Evolutionary conservation across 352 stramenopile species (phyloP).

Genomic region (Pythium plurisporium): DNA sequence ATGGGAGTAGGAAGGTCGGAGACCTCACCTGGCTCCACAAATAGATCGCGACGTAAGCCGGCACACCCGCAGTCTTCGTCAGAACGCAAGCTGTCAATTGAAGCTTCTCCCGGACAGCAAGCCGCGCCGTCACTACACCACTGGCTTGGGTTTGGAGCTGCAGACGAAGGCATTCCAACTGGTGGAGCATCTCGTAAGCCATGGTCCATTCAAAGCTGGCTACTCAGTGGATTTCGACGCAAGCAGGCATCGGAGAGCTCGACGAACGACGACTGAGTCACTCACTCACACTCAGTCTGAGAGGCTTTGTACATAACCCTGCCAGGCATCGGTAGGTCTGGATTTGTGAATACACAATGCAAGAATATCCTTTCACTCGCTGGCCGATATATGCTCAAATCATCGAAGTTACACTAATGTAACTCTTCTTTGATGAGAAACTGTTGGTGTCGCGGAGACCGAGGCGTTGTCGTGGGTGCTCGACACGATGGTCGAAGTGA

Average conservation of each 20-base stretch:
- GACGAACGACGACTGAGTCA: constrained; percentile 1
- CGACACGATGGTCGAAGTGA: not conserved
- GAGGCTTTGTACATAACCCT: not conserved
- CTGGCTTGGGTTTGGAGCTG: constrained; percentile 19
- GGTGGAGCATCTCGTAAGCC: not conserved
- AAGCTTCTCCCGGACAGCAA: not conserved
- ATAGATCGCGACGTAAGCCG: constrained; percentile 13
- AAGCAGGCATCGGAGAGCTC: constrained; percentile 13
- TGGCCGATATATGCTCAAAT: too few species aligned
- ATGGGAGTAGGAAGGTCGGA: not conserved
- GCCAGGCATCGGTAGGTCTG: too few species aligned
- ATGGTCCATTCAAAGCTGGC: constrained; percentile 22
- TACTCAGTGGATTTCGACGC: constrained; percentile 15
- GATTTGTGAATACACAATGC: too few species aligned
- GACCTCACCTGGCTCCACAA: too few species aligned
- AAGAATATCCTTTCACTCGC: too few species aligned
- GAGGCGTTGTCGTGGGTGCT: not conserved
- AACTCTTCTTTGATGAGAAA: constrained; percentile 25
- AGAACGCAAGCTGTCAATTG: not conserved
- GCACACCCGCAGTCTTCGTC: constrained; percentile 6
- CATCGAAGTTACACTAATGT: constrained; percentile 1
- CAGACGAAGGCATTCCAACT: constrained; percentile 4
- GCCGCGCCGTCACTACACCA: not conserved
- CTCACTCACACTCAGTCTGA: not conserved
- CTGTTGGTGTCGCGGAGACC: constrained; percentile 8